Evolutionary conservation across 805 yeast genomes (phyloP).

Genomic region (Spathaspora girioi): DNA sequence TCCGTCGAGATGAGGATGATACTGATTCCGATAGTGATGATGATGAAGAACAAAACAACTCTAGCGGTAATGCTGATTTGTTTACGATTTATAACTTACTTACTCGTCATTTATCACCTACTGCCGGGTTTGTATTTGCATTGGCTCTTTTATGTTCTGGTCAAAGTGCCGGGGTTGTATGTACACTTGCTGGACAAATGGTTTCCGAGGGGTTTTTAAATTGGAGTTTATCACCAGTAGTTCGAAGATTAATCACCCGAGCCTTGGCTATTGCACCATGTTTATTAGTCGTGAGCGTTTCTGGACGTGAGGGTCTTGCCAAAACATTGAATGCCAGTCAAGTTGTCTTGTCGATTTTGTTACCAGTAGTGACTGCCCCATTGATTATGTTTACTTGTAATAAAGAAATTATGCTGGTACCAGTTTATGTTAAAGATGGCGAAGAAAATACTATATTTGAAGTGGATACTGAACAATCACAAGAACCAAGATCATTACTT

Average conservation of each 20-base stretch:
- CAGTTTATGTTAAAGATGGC: conserved; percentile 28
- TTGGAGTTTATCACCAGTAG: conserved; percentile 80
- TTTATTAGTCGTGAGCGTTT: conserved; percentile 61
- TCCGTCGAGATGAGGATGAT: conserved; percentile 7
- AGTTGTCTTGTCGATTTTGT: conserved; percentile 72
- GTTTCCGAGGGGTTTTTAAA: conserved; percentile 85
- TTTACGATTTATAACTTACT: conserved; percentile 75
- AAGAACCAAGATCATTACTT: conserved; percentile 1
- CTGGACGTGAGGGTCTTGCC: conserved; percentile 81
- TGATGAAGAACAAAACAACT: conserved; percentile 13
- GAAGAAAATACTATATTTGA: conserved; percentile 19
- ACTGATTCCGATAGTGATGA: conserved; percentile 8
- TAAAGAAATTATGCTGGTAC: conserved; percentile 61
- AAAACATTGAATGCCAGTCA: conserved; percentile 75
- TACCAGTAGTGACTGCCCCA: conserved; percentile 89
- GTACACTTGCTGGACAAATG: conserved; percentile 92
- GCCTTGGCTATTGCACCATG: conserved; percentile 85
- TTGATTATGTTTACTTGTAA: conserved; percentile 76
- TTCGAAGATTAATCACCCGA: conserved; percentile 75
- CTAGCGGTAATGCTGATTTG: conserved; percentile 58
- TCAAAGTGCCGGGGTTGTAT: conserved; percentile 93
- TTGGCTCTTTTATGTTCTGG: conserved; percentile 85
- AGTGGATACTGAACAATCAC: neutral
- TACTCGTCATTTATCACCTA: conserved; percentile 65
- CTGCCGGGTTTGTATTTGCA: conserved; percentile 89